Evolutionary conservation across 1,284 basidiomycete species (phyloP).

Genomic region (Leucoagaricus sp.): DNA sequence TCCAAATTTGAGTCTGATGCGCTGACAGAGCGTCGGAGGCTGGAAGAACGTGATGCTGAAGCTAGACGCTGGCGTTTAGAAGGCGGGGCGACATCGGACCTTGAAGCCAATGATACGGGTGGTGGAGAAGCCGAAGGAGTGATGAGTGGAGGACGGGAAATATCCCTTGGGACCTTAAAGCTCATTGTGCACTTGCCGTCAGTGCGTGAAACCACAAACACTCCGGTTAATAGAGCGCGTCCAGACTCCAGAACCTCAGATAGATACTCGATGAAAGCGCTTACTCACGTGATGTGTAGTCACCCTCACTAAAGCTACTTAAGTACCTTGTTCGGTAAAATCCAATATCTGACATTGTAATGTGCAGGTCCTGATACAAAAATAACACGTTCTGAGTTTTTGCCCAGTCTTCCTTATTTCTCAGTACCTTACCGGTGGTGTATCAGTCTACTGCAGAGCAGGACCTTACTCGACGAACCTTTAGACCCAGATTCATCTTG

Average conservation of each 20-base stretch:
- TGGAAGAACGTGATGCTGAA: conserved; percentile 29
- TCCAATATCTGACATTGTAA: too few species aligned
- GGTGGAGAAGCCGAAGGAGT: conserved; percentile 20
- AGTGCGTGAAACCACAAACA: background rate
- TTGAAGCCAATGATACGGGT: conserved; percentile 16
- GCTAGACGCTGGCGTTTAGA: conserved; percentile 34
- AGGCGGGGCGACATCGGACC: conserved; percentile 28
- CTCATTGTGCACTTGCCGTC: background rate
- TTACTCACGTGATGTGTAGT: background rate
- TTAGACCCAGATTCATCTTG: too few species aligned
- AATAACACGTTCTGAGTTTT: too few species aligned
- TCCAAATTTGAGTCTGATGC: conserved; percentile 31
- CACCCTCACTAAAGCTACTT: too few species aligned
- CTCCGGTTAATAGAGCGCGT: too few species aligned
- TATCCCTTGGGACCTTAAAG: background rate
- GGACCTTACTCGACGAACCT: too few species aligned
- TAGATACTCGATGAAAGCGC: too few species aligned
- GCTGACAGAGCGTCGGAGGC: conserved; percentile 17
- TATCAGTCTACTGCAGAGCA: too few species aligned
- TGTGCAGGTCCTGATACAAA: too few species aligned
- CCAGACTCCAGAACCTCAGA: too few species aligned
- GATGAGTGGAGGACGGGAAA: conserved; percentile 14
- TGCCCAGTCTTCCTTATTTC: background rate
- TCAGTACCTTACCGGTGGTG: too few species aligned
- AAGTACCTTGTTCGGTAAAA: too few species aligned